phyloP scores from a whole-genome alignment of 257 asterid species.

The Leonotis leonurus region DNA sequence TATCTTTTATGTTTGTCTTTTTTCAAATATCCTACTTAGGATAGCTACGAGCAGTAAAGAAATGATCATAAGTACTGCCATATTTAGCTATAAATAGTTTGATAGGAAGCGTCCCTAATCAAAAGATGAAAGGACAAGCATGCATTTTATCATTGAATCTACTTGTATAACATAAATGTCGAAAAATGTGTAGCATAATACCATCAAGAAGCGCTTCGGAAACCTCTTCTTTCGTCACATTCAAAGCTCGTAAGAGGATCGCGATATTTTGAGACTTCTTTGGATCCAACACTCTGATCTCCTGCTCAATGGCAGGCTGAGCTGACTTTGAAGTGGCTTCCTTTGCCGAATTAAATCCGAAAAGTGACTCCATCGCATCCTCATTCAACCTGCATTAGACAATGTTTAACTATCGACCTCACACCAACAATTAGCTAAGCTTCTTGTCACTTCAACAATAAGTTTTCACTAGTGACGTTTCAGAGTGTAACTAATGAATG shows the following conservation, averaged over 20 bases:
- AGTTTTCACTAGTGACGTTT: no score
- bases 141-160: background rate
- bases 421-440: background rate
- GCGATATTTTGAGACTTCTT: slow-evolving; percentile 98
- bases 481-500: no score
- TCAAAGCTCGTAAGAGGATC: slow-evolving; percentile 78
- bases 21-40: no score
- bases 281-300: slow-evolving; percentile 82
- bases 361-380: slow-evolving; percentile 92
- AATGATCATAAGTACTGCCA: no score
- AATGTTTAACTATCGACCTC: slow-evolving; percentile 5
- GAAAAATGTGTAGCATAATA: slow-evolving; percentile 32
- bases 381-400: slow-evolving; percentile 60
- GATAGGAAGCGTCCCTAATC: background rate
- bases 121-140: background rate
- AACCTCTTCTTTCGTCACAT: slow-evolving; percentile 89
- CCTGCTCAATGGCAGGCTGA: slow-evolving; percentile 49
- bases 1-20: background rate
- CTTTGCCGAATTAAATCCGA: slow-evolving; percentile 62
- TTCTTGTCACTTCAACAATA: no score
- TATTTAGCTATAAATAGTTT: background rate
- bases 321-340: slow-evolving; percentile 48
- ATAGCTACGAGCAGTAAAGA: no score
- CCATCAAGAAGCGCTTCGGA: slow-evolving; percentile 87
- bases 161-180: background rate